phyloP scores from a whole-genome alignment of 805 yeast species.

The Candida multigemmis region DNA sequence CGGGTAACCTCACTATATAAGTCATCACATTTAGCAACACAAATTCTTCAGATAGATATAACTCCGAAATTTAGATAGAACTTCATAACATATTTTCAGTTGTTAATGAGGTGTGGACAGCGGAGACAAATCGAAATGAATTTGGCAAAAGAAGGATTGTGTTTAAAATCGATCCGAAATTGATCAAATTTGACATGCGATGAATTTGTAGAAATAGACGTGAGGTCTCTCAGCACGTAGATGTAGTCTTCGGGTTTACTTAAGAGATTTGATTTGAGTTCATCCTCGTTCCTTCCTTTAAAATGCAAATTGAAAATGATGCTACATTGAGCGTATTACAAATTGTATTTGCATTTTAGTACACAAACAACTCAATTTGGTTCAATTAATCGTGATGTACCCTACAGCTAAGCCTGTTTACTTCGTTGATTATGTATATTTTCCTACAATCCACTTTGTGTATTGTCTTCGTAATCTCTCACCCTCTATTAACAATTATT shows the following conservation, averaged over 20 bases:
- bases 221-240: not conserved
- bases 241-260: no score
- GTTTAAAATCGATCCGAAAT: not conserved
- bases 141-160: conserved; percentile 1
- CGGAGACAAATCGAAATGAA: conserved; percentile 26
- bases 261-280: not conserved
- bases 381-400: not conserved
- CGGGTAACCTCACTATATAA: no score
- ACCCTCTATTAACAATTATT: not conserved
- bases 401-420: not conserved
- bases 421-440: not conserved
- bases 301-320: no score
- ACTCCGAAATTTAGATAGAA: conserved; percentile 32
- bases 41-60: no score
- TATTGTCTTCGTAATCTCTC: not conserved
- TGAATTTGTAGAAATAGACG: not conserved
- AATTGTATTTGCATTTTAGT: no score
- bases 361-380: no score
- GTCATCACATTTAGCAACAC: not conserved
- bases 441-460: not conserved
- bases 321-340: no score
- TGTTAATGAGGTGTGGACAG: conserved; percentile 37
- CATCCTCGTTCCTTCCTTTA: not conserved
- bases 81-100: conserved; percentile 19
- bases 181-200: not conserved